phyloP scores from a whole-genome alignment of 2,329 filamentous ascomycete species.

The Epichloe sylvatica region DNA sequence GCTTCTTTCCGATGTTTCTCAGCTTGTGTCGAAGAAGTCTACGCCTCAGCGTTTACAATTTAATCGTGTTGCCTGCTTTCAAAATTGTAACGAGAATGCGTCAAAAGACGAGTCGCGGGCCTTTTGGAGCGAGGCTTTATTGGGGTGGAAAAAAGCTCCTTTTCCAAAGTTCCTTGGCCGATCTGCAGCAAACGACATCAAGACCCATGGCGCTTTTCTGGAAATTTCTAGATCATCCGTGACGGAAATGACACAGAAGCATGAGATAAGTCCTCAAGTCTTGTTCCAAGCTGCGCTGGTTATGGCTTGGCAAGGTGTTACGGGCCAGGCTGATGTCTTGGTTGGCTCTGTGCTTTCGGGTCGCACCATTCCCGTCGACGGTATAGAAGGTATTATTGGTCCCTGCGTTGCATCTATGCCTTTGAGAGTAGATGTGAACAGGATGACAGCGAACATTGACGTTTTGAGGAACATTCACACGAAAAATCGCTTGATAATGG shows the following conservation, averaged over 20 bases:
- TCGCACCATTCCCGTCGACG: constrained; percentile 54
- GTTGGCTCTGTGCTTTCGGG: constrained; percentile 76
- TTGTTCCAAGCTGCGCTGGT: constrained; percentile 62
- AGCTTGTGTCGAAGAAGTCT: constrained; percentile 23
- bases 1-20: constrained; percentile 51
- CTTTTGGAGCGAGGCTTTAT: constrained; percentile 59
- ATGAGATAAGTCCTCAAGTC: constrained; percentile 49
- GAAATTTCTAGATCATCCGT: constrained; percentile 9
- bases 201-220: constrained; percentile 4
- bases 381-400: constrained; percentile 61
- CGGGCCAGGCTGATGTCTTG: constrained; percentile 50
- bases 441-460: constrained; percentile 39
- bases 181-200: constrained; percentile 7
- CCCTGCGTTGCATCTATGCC: constrained; percentile 70
- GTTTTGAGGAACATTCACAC: constrained; percentile 50
- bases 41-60: constrained; percentile 42
- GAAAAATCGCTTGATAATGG: constrained; percentile 50
- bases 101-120: constrained; percentile 30
- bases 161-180: constrained; percentile 37
- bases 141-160: constrained; percentile 36
- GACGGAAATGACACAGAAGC: constrained; percentile 20
- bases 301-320: constrained; percentile 50
- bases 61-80: constrained; percentile 39
- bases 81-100: constrained; percentile 15
- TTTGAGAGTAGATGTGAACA: constrained; percentile 46